Percentiles rank a stretch among this genome's conserved stretches.
These are phyloP conservation scores for Samsoniella hepiali DNA, from an alignment of 2,329 filamentous ascomycete species.

Conservation along the genomic window DNA sequence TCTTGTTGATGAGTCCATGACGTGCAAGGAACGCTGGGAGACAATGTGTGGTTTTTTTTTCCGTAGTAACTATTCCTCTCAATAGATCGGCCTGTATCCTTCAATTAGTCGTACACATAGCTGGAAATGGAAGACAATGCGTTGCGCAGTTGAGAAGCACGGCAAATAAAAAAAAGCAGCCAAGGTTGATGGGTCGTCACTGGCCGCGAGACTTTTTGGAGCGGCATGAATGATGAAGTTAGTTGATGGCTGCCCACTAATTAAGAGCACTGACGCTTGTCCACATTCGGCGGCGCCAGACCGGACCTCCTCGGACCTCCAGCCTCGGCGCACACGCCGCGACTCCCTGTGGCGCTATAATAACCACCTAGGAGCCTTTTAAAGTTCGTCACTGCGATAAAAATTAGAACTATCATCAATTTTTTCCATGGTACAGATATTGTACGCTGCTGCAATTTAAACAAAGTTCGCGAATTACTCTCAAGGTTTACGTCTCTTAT, in stretches of 20 bases:
- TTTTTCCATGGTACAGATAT: background rate
- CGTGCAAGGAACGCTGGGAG: background rate
- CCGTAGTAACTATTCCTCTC: slow-evolving; percentile 8
- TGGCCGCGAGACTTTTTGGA: slow-evolving; percentile 10
- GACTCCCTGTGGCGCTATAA: background rate
- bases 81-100: background rate
- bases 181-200: slow-evolving; percentile 15
- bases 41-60: background rate
- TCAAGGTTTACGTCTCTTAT: background rate
- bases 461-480: background rate
- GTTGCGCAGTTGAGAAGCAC: background rate
- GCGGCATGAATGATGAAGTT: slow-evolving; percentile 5
- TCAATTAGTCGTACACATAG: slow-evolving; percentile 17
- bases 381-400: background rate
- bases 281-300: slow-evolving; percentile 11
- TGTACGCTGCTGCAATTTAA: background rate
- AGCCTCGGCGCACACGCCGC: background rate
- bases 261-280: slow-evolving; percentile 2
- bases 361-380: too few species aligned
- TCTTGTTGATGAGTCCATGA: slow-evolving; percentile 16
- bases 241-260: background rate
- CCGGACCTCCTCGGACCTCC: background rate
- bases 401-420: background rate
- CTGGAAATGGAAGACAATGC: background rate
- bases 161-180: background rate